Evolutionary conservation across 1,284 basidiomycete species (phyloP).

Genomic region (Leccinum olivaceoglutinosum): DNA sequence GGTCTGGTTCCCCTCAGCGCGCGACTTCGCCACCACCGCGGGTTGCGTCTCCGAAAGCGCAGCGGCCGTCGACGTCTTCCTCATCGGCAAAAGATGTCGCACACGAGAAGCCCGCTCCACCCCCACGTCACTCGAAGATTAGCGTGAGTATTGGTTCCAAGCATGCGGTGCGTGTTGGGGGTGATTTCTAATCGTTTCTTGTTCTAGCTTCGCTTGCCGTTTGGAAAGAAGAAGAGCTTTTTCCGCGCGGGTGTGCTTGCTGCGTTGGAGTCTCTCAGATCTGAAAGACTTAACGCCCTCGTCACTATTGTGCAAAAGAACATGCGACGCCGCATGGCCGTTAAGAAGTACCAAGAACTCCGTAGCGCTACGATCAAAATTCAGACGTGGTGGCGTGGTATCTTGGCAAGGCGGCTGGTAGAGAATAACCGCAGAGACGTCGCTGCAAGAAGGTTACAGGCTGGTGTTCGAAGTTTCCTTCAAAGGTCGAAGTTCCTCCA

Average conservation of each 20-base stretch:
- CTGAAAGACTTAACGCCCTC: conserved; percentile 83
- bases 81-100: conserved; percentile 45
- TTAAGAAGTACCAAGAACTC: conserved; percentile 75
- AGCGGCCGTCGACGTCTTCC: conserved; percentile 45
- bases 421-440: conserved; percentile 68
- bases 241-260: conserved; percentile 99
- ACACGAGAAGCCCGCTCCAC: conserved; percentile 48
- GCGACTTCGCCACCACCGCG: conserved; percentile 49
- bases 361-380: conserved; percentile 77
- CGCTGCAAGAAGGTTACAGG: conserved; percentile 79
- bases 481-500: conserved; percentile 71
- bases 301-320: conserved; percentile 98
- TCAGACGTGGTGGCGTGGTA: conserved; percentile 92
- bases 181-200: conserved; percentile 12
- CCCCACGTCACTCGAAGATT: conserved; percentile 60
- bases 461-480: conserved; percentile 64
- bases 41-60: conserved; percentile 46
- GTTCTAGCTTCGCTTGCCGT: conserved; percentile 67
- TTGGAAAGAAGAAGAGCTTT: conserved; percentile 80
- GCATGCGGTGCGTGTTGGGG: conserved; percentile 3
- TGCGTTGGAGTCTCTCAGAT: conserved; percentile 88
- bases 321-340: conserved; percentile 80
- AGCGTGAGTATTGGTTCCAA: conserved; percentile 49
- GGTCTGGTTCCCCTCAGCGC: conserved; percentile 40
- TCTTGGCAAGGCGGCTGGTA: conserved; percentile 71